A percentile compares a stretch with the other conserved stretches of the same genome.
Conservation (phyloP, 2,329 filamentous ascomycete genomes). For the Cylindrodendrum hubeiense region DNA sequence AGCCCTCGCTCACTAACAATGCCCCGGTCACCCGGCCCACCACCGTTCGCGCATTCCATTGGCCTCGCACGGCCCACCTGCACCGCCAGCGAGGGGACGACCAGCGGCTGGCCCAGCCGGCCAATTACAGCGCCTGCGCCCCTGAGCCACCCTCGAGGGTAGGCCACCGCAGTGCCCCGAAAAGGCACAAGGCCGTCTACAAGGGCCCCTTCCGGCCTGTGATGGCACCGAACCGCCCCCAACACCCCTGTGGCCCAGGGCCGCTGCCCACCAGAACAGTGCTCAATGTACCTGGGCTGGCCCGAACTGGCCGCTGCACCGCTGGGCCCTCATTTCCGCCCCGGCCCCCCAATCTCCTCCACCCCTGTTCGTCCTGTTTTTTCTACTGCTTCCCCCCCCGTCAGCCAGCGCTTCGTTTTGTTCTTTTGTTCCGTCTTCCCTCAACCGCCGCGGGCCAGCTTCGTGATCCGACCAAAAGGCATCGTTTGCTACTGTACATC, state of each 20-base stretch:
- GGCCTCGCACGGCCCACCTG: neutral
- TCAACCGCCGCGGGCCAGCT: slow-evolving; percentile 42
- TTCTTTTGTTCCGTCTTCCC: slow-evolving; percentile 39
- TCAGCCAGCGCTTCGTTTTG: slow-evolving; percentile 29
- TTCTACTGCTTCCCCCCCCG: slow-evolving; percentile 35
- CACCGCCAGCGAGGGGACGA: slow-evolving; percentile 11
- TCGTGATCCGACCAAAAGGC: slow-evolving; percentile 41
- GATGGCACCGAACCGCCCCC: slow-evolving; percentile 9
- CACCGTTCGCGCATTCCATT: slow-evolving; percentile 17
- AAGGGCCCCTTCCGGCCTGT: neutral
- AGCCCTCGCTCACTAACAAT: neutral
- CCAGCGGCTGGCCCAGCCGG: slow-evolving; percentile 26
- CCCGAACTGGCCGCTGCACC: slow-evolving; percentile 12
- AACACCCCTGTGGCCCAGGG: slow-evolving; percentile 7
- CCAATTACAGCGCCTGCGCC: slow-evolving; percentile 41
- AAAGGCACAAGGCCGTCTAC: slow-evolving; percentile 17
- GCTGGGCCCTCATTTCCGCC: slow-evolving; percentile 41
- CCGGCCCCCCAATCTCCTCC: slow-evolving; percentile 24
- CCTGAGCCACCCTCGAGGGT: slow-evolving; percentile 36
- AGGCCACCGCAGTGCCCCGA: slow-evolving; percentile 10
- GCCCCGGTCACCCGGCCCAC: slow-evolving; percentile 1
- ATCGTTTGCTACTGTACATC: slow-evolving; percentile 42
- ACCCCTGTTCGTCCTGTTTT: slow-evolving; percentile 27
- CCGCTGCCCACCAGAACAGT: neutral
- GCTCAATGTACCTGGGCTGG: neutral